Base-by-base conservation (phyloP, 1,284 basidiomycete species). In the Cutaneotrichosporon dermatis region DNA sequence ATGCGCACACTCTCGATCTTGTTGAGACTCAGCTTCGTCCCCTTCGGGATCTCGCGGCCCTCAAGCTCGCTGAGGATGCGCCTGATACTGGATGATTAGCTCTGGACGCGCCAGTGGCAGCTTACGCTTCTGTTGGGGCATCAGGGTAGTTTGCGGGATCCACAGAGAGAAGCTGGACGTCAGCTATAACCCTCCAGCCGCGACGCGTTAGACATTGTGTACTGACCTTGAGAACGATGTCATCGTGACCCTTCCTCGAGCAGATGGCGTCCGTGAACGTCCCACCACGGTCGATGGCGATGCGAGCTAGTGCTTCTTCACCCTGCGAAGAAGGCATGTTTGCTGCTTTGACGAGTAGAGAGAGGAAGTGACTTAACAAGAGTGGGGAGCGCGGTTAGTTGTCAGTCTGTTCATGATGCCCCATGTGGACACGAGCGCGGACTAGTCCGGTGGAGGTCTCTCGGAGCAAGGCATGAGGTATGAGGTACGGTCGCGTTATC, bases 81-180 rank as follows among this genome's bases (percentile, higher is more conserved):
- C 7, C 95, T 82, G 59, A 98, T 93, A 0, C 92, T 94, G 60
- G 50, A 7, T 41, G 15, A 40, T 9, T 12, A 4, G 7, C 16
- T 1, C 15, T 1, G 7, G 8, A n/a, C 5, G 25, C 25, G 25
- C 25, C 25, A 25, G 25, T 25, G 25, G 6, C 11, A 37, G 55
- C 64, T 61, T 13, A 69, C 66, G 64, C 72, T 59, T 75, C 73
- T 12, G 90, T 93, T 0, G 95, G 95, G 0, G 95, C 95, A 80
- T 99, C 95, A 2, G 81, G 77, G 78, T 99, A 99, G 75, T 96
- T 96, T 16, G 79, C 80, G 0, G 88, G 86, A 77, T 91, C 91
- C 71, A 91, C 88, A 0, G 91, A 93, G 52, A 94, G 78, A 2
- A 94, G 84, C 76, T 94, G 54, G 8, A 34, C 11, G 42, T 46